phyloP scores from a whole-genome alignment of 345 rosid genomes.

The Moringa oleifera region DNA sequence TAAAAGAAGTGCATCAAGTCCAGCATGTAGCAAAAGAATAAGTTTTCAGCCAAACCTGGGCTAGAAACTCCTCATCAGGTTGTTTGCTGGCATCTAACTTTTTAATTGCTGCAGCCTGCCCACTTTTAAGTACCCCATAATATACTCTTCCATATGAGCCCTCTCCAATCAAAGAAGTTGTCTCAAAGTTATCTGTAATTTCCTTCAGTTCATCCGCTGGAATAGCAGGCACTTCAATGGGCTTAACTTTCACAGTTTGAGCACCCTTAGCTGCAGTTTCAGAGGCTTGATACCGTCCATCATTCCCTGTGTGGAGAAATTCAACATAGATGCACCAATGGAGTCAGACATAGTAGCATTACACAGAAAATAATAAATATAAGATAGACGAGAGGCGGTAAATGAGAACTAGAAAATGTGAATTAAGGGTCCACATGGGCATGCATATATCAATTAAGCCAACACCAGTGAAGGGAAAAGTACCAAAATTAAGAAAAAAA shows the following conservation, averaged over 20 bases:
- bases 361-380: not conserved
- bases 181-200: conserved; percentile 52
- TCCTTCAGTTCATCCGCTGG: conserved; percentile 50
- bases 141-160: conserved; percentile 77
- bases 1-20: conserved; percentile 1
- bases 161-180: conserved; percentile 60
- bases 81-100: conserved; percentile 68
- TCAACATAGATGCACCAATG: too few species aligned
- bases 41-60: conserved; percentile 29
- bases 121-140: conserved; percentile 41
- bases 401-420: not conserved
- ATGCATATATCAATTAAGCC: too few species aligned
- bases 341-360: not conserved
- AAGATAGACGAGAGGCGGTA: not conserved
- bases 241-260: conserved; percentile 56
- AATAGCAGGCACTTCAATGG: conserved; percentile 63
- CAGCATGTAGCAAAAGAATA: not conserved
- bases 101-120: conserved; percentile 55
- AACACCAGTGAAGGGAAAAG: not conserved
- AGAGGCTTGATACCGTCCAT: conserved; percentile 41
- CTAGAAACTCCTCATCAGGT: conserved; percentile 47
- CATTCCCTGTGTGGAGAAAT: conserved; percentile 31
- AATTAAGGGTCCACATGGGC: too few species aligned
- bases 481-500: not conserved
- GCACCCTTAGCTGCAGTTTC: conserved; percentile 49